These are phyloP conservation scores for Suillus fuscotomentosus DNA, from an alignment of 768 basidiomycete species.

Conservation along the genomic window DNA sequence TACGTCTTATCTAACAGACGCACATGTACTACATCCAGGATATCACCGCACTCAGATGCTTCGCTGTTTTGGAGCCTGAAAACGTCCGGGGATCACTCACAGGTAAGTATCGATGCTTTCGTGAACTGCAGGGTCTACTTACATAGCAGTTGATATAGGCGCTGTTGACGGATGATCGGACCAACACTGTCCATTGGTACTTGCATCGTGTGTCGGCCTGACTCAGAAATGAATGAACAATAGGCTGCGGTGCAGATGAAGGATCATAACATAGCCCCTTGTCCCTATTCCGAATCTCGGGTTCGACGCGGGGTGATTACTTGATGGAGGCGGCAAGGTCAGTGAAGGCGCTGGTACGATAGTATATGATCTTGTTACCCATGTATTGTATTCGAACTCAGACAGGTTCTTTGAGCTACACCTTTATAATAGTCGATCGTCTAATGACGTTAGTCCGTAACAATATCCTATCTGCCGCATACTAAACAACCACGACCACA, in stretches of 20 bases:
- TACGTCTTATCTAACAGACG: background rate
- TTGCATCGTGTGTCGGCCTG: constrained; percentile 4
- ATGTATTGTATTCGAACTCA: constrained; percentile 1
- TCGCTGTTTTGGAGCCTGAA: background rate
- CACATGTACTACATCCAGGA: background rate
- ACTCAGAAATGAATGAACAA: background rate
- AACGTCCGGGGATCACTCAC: background rate
- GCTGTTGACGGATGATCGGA: constrained; percentile 1
- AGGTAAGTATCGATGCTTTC: background rate
- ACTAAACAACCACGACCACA: constrained; percentile 33
- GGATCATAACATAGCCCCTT: background rate
- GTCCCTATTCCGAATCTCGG: background rate
- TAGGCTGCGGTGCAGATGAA: background rate
- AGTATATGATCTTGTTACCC: background rate
- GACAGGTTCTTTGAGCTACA: background rate
- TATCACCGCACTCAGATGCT: background rate
- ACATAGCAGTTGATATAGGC: background rate
- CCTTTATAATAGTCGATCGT: background rate
- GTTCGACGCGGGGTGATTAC: background rate
- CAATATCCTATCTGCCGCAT: background rate
- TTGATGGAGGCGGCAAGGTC: background rate
- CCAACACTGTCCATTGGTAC: constrained; percentile 1
- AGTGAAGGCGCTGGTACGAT: background rate
- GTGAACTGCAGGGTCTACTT: background rate
- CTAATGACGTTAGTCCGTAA: background rate